Evolutionary conservation across 768 basidiomycete species (phyloP), one percentile per base, ranked within the genome.

Genomic region (Lactarius akahatsu): DNA sequence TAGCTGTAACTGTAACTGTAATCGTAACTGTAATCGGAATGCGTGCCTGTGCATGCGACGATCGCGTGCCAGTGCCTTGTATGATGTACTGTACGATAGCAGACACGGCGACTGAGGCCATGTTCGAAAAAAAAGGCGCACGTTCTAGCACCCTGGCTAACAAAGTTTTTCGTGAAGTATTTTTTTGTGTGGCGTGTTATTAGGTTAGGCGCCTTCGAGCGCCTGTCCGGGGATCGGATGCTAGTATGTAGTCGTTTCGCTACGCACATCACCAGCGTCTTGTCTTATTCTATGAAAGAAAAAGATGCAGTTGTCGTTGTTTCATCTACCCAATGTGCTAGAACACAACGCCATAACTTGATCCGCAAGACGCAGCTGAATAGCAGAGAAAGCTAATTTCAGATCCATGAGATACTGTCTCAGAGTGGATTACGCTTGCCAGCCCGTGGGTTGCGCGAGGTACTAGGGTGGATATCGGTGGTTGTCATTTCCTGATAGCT

Each of bases 251-350:
- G 4, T 13, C 13, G 50, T 52, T 52, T 23, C 23, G 50, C 50
- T 26, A 13, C 23, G 7, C 23, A 47, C 11, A 23, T 23, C n/a
- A 23, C 23, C n/a, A 40, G 38, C 38, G 15, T 16, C 43, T 47
- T 47, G 18, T 23, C 23, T 26, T 50, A 4, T 13, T 13, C 1
- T 23, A 32, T 30, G 32, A 57, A 58, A 20, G 30, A 15, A 43
- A 56, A 56, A 56, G 32, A 56, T 30, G 54, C 38, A 4, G 9
- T 20, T 10, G 9, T 11, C 10, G n/a, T 23, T 23, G 47, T 65
- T 61, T 65, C 59, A 65, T 43, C 16, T 57, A 30, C 59, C 41
- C 34, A 41, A 55, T 20, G 58, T 41, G 40, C 23, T 15, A 43
- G 43, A 47, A 36, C 56, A 63, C 3, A 26, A 8, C 47, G 47